A percentile compares a stretch with the other conserved stretches of the same genome.
Evolutionary conservation across 1,284 basidiomycete genomes (phyloP).

Genomic region (Cryptococcus neoformans): DNA sequence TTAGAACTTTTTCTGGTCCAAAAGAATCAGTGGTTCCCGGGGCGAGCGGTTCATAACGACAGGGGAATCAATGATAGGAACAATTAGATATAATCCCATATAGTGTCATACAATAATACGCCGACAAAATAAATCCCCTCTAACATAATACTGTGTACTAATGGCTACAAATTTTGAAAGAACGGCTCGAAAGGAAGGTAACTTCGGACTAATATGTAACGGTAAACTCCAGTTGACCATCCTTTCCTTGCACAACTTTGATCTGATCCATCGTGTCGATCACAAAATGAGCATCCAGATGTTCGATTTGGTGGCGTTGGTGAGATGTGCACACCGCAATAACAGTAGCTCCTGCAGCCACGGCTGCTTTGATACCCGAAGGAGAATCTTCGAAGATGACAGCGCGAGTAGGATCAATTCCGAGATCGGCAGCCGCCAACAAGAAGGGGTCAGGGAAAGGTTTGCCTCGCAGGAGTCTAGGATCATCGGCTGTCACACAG

Average conservation of each 20-base stretch:
- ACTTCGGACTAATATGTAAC: slow-evolving; percentile 18
- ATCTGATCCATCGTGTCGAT: slow-evolving; percentile 63
- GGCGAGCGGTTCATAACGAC: no score
- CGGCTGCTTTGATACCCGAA: slow-evolving; percentile 67
- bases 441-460: slow-evolving; percentile 72
- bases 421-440: slow-evolving; percentile 68
- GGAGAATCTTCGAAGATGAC: slow-evolving; percentile 75
- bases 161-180: no score
- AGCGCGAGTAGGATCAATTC: slow-evolving; percentile 53
- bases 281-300: slow-evolving; percentile 65
- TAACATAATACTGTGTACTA: no score
- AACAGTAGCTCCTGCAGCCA: slow-evolving; percentile 68
- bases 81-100: no score
- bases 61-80: no score
- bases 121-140: no score
- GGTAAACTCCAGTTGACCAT: slow-evolving; percentile 35
- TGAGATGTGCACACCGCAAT: slow-evolving; percentile 67
- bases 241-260: slow-evolving; percentile 45
- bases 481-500: slow-evolving; percentile 76
- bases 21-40: no score
- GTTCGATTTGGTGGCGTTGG: slow-evolving; percentile 56
- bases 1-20: no score
- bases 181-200: no score
- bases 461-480: slow-evolving; percentile 52
- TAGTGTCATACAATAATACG: no score